Evolutionary conservation across 2,329 filamentous ascomycete species (phyloP), one percentile per base, ranked within the genome.

Genomic region (Penicillium sp.): DNA sequence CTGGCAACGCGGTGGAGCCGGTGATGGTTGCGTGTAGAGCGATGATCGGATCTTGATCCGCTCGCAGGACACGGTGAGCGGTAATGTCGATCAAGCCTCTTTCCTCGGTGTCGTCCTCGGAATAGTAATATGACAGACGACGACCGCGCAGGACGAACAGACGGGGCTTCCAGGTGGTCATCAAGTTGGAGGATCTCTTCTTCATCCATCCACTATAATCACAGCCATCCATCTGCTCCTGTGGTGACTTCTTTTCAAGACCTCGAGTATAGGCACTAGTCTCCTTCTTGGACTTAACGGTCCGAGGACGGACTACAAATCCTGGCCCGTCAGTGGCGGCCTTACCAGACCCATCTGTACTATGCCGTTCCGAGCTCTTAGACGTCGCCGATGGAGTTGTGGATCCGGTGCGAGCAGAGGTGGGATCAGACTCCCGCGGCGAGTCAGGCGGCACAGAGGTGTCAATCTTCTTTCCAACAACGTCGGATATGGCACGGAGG

Each of bases 161-260:
- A 13, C 94, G 88, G 13, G 93, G 90, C 71, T 97, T 99, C 94
- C 94, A 99, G 2, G 93, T 96, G 2, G 92, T 92, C 88, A 99
- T 96, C 35, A 97, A 81, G 69, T 93, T 94, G 1, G 91, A 93
- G 59, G 91, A 96, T 76, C 95, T 93, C 83, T 99, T 99, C 81
- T 94, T 97, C 94, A 99, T 99, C 94, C 94, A 99, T 1, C 94
- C 94, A 69, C 89, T 93, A 73, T 96, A 97, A 71, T 99, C 93
- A 55, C 91, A 93, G 60, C 86, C 87, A 61, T 86, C 80, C 75
- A 96, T 94, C 60, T 93, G 92, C 71, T 96, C 91, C 55, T 86
- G 82, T 0, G 94, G 94, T 0, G 85, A 79, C 59, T 93, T 89
- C 75, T 93, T 92, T 66, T 90, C 84, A 41, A 97, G 78, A 0